Base-by-base conservation (phyloP, 1,139 yeast species). In the Geotrichum reessii region DNA sequence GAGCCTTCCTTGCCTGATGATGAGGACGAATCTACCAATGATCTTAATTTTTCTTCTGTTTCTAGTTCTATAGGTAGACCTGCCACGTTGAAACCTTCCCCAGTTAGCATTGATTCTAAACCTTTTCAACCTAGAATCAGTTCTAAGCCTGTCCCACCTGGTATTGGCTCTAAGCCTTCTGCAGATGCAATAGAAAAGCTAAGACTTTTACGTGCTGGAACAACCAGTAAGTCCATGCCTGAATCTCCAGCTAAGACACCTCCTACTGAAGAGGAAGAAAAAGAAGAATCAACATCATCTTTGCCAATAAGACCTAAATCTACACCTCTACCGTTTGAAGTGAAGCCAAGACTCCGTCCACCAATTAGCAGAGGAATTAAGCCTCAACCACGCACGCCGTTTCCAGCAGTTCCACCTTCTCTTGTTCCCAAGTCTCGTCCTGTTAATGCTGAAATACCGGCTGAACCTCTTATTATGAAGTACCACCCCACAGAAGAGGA, bases 111-210 rank as follows among this genome's bases (percentile, higher is more conserved):
- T n/a, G 48, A 28, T 17, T 52, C 50, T 9, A 44, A 53, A 17
- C 57, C 55, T 50, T 42, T 50, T 25, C 12, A 19, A 4, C 17
- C 31, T 24, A 21, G 40, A 12, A 27, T 12, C 6, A 48, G 47
- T 27, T 24, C 57, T 28, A 48, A 46, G 24, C 62, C 62, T 12
- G 28, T 52, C 6, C 56, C 57, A 12, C 62, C 61, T 11, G 51
- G 57, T 9, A 33, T 27, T n/a, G 42, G 40, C 14, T 52, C 53
- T 14, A 44, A 53, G 22, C 57, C 55, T 46, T 42, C 53, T 25
- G 49, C 57, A 6, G 67, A 67, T 33, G 69, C 69, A 2, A 44
- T 65, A 42, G 69, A 66, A 31, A 61, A 62, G 27, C 62, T 68
- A 25, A 60, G 63, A 19, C 61, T 60, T n/a, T 57, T 69, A 50